phyloP scores from a whole-genome alignment of 2,329 filamentous ascomycete species.

The Hypoxylon sp. region DNA sequence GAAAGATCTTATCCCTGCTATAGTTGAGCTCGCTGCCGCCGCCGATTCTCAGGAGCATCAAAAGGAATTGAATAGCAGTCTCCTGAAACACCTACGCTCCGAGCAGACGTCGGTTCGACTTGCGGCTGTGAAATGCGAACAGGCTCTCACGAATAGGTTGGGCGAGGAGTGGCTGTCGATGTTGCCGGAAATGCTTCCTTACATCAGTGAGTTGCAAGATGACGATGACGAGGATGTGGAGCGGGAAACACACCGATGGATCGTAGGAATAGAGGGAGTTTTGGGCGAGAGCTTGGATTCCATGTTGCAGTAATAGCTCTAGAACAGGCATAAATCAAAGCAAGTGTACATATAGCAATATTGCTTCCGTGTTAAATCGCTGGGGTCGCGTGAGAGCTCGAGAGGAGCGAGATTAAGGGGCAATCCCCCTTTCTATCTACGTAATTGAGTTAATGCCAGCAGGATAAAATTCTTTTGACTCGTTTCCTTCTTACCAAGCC shows the following conservation, averaged over 20 bases:
- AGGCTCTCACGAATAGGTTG: slow-evolving; percentile 80
- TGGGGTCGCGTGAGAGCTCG: background rate
- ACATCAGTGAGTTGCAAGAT: slow-evolving; percentile 95
- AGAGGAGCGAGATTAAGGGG: background rate
- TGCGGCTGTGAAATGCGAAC: slow-evolving; percentile 85
- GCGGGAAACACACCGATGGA: slow-evolving; percentile 89
- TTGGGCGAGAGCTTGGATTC: slow-evolving; percentile 91
- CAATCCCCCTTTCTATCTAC: background rate
- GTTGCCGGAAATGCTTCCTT: slow-evolving; percentile 94
- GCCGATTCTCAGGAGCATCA: slow-evolving; percentile 90
- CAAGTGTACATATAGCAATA: background rate
- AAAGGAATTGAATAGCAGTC: slow-evolving; percentile 83
- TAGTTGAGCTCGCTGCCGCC: slow-evolving; percentile 83
- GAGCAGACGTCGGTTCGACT: slow-evolving; percentile 79
- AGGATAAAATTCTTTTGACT: background rate
- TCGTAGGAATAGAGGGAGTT: slow-evolving; percentile 87
- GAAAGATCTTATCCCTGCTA: slow-evolving; percentile 75
- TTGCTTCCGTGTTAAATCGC: background rate
- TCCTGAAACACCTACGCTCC: slow-evolving; percentile 83
- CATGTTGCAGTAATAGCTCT: slow-evolving; percentile 80
- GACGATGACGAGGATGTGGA: slow-evolving; percentile 97
- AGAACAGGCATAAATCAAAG: slow-evolving; percentile 7
- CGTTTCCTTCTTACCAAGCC: background rate
- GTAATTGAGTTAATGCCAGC: background rate
- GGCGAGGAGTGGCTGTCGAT: slow-evolving; percentile 95